These are phyloP conservation scores for Saxophila tyrrhenica DNA, from an alignment of 495 filamentous ascomycete genomes.

Conservation along the genomic window DNA sequence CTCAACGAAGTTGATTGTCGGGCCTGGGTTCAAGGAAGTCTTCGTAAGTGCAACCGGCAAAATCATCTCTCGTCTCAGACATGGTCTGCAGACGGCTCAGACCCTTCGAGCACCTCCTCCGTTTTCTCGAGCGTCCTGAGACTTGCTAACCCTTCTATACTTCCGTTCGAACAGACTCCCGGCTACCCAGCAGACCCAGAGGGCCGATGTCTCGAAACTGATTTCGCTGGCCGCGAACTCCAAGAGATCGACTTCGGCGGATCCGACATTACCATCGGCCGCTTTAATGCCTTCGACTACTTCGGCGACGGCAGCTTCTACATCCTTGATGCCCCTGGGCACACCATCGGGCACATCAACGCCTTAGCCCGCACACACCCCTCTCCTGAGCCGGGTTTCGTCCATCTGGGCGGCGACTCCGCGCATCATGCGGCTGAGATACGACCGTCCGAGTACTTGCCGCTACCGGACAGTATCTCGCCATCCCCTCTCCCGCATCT, in stretches of 20 bases:
- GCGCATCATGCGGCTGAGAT: conserved; percentile 11
- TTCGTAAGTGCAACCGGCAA: no score
- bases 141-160: no score
- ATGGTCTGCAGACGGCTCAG: no score
- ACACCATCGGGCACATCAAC: conserved; percentile 36
- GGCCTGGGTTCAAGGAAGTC: conserved; percentile 41
- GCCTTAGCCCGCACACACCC: conserved; percentile 47
- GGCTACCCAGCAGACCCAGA: conserved; percentile 37
- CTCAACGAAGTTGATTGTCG: conserved; percentile 38
- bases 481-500: conserved; percentile 7
- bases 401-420: conserved; percentile 11
- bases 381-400: conserved; percentile 64
- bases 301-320: conserved; percentile 36
- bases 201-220: conserved; percentile 1
- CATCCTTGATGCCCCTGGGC: conserved; percentile 36
- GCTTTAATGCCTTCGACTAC: conserved; percentile 46
- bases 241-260: conserved; percentile 8
- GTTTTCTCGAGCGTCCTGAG: no score
- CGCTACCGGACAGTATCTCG: conserved; percentile 5
- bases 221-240: conserved; percentile 11
- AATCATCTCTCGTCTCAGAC: no score
- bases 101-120: no score
- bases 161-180: conserved; percentile 37
- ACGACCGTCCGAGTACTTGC: conserved; percentile 9
- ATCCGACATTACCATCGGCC: conserved; percentile 26